Base-by-base conservation (phyloP, 1,284 basidiomycete genomes). In the Microbotryum intermedium region DNA sequence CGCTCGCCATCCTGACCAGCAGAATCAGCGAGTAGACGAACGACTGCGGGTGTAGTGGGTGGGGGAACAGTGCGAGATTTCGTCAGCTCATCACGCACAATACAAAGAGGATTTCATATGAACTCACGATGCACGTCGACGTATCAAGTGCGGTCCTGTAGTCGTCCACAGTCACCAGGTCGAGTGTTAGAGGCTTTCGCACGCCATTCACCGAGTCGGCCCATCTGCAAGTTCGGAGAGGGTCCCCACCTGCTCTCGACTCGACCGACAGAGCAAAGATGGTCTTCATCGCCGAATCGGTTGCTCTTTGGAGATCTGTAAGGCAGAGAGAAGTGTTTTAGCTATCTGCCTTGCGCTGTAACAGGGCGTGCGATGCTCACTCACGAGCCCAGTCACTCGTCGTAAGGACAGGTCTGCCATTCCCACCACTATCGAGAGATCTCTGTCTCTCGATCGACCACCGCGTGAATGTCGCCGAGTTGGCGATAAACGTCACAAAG, bases 81-180 rank as follows among this genome's bases (percentile, higher is more conserved):
- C 34, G 34, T 39, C 34, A 39, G 34, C 34, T 18, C 20, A 25
- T 55, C 42, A 59, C 52, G 2, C 8, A n/a, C 30, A 9, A 21
- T 5, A 4, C 10, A 30, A 34, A 5, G 3, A 39, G 30, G 7
- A 20, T 44, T 18, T 10, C 9, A 8, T 21, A 6, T 10, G 18
- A 1, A 53, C 57, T 29, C 42, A 61, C 60, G 21, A 66, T 59
- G 57, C 65, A 66, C 18, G 57, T 61, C 54, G 64, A 59, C 5
- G 65, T 63, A 30, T 66, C 65, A 26, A 64, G 65, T 26, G 65
- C 65, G 6, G 65, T 66, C 55, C 60, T 64, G 53, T 59, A 66
- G 23, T 66, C 61, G 29, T 66, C 65, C n/a, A 59, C 58, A 16
- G 61, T 56, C 4, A 54, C 48, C 20, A 57, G 49, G 43, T 64